Evolutionary conservation across 306 rosid genomes (phyloP).

Genomic region (Lupinus albus): DNA sequence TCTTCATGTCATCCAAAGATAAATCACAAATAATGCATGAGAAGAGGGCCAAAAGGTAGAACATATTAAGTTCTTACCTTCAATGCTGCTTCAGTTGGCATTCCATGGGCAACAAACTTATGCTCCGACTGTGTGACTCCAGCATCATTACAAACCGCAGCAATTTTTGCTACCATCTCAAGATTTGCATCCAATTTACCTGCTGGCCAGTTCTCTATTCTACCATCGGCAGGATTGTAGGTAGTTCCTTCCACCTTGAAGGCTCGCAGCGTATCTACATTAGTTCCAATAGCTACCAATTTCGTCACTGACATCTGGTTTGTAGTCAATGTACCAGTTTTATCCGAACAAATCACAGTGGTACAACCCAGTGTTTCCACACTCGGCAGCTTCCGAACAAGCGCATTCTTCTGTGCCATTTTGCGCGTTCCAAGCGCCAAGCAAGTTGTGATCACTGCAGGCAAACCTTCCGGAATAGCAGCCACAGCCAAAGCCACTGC

Average conservation of each 20-base stretch:
- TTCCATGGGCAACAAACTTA: constrained; percentile 65
- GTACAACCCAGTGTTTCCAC: constrained; percentile 66
- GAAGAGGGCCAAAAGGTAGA: not conserved
- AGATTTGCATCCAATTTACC: constrained; percentile 70
- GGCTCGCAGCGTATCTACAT: constrained; percentile 46
- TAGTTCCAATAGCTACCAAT: constrained; percentile 68
- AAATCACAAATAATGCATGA: constrained; percentile 1
- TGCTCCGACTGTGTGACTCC: constrained; percentile 57
- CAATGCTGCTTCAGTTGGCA: constrained; percentile 84
- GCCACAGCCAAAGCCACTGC: constrained; percentile 69
- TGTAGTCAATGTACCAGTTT: constrained; percentile 61
- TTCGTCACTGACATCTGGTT: constrained; percentile 82
- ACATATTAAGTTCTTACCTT: constrained; percentile 45
- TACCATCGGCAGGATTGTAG: constrained; percentile 67
- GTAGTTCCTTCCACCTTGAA: constrained; percentile 82
- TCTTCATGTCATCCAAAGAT: not conserved
- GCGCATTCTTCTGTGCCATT: constrained; percentile 66
- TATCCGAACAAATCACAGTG: constrained; percentile 64
- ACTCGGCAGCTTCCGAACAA: constrained; percentile 73
- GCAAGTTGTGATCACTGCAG: constrained; percentile 61
- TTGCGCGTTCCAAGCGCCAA: constrained; percentile 60
- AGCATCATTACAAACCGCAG: constrained; percentile 76
- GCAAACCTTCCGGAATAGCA: constrained; percentile 66
- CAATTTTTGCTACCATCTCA: constrained; percentile 67
- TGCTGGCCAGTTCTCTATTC: constrained; percentile 61